Evolutionary conservation across 2,329 filamentous ascomycete genomes (phyloP).

Genomic region (Periconia sp.): DNA sequence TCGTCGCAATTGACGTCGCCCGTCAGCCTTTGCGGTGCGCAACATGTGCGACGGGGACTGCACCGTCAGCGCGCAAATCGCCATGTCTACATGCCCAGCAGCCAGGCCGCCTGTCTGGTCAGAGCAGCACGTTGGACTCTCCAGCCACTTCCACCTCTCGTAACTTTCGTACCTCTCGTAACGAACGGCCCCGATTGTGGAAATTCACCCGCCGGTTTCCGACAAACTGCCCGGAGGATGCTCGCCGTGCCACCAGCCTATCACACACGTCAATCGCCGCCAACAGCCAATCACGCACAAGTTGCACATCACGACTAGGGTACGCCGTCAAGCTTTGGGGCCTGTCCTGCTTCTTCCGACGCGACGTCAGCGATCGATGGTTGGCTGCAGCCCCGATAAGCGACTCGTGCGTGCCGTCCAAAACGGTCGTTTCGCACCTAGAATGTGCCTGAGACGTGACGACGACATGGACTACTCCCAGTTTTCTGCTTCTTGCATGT

Average conservation of each 20-base stretch:
- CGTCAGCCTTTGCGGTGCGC: slow-evolving; percentile 1
- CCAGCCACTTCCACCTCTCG: too few species aligned
- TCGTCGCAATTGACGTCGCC: neutral
- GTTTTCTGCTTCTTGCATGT: neutral
- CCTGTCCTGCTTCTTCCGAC: slow-evolving; percentile 9
- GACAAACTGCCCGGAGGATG: slow-evolving; percentile 2
- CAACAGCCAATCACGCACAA: too few species aligned
- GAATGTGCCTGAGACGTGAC: slow-evolving; percentile 6
- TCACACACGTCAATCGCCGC: slow-evolving; percentile 11
- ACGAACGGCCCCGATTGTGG: too few species aligned
- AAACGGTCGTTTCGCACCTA: slow-evolving; percentile 8
- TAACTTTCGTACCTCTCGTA: too few species aligned
- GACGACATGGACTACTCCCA: neutral
- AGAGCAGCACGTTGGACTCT: too few species aligned
- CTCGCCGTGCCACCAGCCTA: slow-evolving; percentile 8
- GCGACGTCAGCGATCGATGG: slow-evolving; percentile 5
- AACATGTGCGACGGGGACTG: too few species aligned
- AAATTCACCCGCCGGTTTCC: too few species aligned
- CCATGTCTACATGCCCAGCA: too few species aligned
- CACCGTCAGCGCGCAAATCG: too few species aligned
- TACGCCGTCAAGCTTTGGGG: slow-evolving; percentile 13
- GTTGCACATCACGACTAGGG: slow-evolving; percentile 1
- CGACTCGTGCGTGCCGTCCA: slow-evolving; percentile 11
- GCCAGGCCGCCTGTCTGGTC: too few species aligned
- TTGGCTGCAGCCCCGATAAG: slow-evolving; percentile 21